phyloP scores from a whole-genome alignment of 2,329 filamentous ascomycete species.

The Chaetomiaceae sp. region DNA sequence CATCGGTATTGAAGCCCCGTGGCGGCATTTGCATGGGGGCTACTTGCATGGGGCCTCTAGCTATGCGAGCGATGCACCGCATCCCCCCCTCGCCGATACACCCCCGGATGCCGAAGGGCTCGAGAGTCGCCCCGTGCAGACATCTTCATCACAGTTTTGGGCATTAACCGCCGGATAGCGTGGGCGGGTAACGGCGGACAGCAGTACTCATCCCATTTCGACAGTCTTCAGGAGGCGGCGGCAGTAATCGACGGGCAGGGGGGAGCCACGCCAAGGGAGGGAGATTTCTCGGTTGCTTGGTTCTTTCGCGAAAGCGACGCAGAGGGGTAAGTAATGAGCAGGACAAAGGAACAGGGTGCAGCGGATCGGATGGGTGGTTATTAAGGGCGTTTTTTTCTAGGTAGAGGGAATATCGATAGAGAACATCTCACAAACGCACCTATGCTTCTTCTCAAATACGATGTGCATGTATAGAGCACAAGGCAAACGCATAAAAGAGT shows the following conservation, averaged over 20 bases:
- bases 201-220: too few species aligned
- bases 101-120: neutral
- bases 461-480: neutral
- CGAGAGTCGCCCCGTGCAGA: neutral
- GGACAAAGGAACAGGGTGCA: neutral
- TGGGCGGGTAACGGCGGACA: neutral
- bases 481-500: too few species aligned
- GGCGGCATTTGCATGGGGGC: neutral
- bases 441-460: neutral
- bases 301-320: neutral
- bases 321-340: neutral
- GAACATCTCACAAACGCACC: neutral
- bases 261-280: neutral
- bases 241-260: neutral
- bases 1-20: neutral
- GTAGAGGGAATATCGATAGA: neutral
- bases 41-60: too few species aligned
- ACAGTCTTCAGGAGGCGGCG: too few species aligned
- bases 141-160: neutral
- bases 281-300: neutral
- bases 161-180: neutral
- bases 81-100: neutral
- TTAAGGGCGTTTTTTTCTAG: neutral
- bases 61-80: neutral
- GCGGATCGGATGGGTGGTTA: neutral